Evolutionary conservation across 352 stramenopile species (phyloP).

Genomic region (Blastocystis hominis): DNA sequence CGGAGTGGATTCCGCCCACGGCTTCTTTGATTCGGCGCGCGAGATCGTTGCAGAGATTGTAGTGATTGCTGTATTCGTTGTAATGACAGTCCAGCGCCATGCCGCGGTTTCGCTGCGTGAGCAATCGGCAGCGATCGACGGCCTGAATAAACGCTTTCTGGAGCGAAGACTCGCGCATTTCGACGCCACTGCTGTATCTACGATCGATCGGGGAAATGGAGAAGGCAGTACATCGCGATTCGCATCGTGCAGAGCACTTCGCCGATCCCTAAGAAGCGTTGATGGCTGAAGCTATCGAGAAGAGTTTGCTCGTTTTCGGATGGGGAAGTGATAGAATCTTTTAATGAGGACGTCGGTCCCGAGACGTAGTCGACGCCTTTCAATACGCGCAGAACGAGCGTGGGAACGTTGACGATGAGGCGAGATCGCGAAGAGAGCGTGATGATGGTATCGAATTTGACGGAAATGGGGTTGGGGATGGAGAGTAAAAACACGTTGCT

Average conservation of each 20-base stretch:
- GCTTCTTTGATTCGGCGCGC: background rate
- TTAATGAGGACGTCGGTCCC: background rate
- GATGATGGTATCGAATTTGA: constrained; percentile 44
- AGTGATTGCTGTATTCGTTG: constrained; percentile 7
- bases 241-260: constrained; percentile 20
- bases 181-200: constrained; percentile 2
- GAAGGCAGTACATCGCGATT: background rate
- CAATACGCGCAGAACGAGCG: background rate
- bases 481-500: constrained; percentile 25
- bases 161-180: background rate
- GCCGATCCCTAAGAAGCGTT: constrained; percentile 4
- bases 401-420: background rate
- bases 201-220: background rate
- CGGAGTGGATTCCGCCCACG: background rate
- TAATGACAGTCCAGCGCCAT: constrained; percentile 20
- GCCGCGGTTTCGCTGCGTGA: constrained; percentile 6
- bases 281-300: background rate
- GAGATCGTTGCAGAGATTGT: constrained; percentile 30
- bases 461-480: background rate
- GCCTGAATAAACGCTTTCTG: constrained; percentile 11
- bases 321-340: background rate
- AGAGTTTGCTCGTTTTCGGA: background rate
- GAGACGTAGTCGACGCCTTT: constrained; percentile 37
- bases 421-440: constrained; percentile 8
- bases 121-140: background rate